Evolutionary conservation across 78 protist species (phyloP), one percentile per base, ranked within the genome.

Genomic region (Cyanophora paradoxa): DNA sequence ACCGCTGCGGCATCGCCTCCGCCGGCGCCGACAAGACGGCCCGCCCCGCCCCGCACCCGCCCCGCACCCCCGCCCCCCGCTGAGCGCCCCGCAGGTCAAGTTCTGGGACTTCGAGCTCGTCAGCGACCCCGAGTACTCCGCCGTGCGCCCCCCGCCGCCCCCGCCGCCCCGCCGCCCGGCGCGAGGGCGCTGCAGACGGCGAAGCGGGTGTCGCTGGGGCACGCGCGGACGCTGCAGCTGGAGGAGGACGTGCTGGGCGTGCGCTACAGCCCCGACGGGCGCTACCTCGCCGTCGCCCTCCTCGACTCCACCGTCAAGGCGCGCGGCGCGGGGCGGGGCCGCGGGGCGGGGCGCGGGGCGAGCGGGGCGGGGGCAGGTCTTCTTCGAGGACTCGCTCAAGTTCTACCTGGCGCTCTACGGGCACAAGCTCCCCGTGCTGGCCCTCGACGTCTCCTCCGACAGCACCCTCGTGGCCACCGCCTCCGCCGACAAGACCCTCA

Each of bases 371-470:
- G n/a, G n/a, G n/a, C n/a, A n/a, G n/a, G n/a, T 74, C 40, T 90
- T 88, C 87, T 78, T 62, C 28, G 81, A 19, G 17, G 97, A 95
- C 78, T 36, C 95, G 37, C 58, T 89, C 52, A 85, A 92, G 74
- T 87, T 90, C 80, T 89, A 67, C 82, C 86, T 96, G 19, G 77
- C 94, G 11, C 76, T 96, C 33, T 96, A 92, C 74, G 99, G 99
- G 10, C 99, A 96, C 88, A 88, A 87, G 82, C 84, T 96, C 42
- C 99, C 99, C 0, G 97, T 88, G 26, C 48, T 85, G 63, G 11
- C 88, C 26, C n/a, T 94, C 50, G 91, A 86, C 71, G 67, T 89
- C 46, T 57, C 86, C 17, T 46, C 79, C 24, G 99, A 40, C 71
- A 1, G 28, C 58, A n/a, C 87, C 24, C 80, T 96, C 26, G 46